Base-by-base conservation (phyloP, 2,329 filamentous ascomycete species). In the Colletotrichum truncatum region DNA sequence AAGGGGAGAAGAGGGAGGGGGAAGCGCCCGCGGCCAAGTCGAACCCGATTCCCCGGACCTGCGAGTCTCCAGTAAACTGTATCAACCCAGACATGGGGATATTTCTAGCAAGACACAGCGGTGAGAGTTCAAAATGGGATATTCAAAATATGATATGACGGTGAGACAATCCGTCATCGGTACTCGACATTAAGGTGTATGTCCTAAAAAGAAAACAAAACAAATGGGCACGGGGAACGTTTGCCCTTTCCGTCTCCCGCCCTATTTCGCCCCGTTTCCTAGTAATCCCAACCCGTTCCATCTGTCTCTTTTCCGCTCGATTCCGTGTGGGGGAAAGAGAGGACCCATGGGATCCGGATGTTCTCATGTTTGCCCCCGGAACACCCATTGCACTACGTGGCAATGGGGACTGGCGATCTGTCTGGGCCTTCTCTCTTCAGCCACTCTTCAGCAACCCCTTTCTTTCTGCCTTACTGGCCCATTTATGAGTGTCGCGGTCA, bases 351-450 rank as follows among this genome's bases (percentile, higher is more conserved):
- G n/a, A 48, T 36, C 57, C 43, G 51, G 49, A 30, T 56, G 45
- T 56, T 23, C 41, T 65, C 57, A 58, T 66, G 57, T 66, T 63
- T 60, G 60, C 60, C 62, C n/a, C 36, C 53, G 59, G 52, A 64
- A 64, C 53, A 53, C 64, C 64, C 11, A 18, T 10, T 10, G 21
- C 59, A 26, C 14, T 38, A 34, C 32, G 14, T 52, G 18, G 45
- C 36, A 64, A 64, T 21, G 25, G 23, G 25, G 23, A 58, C 16
- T 28, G 43, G 38, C 25, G 26, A 26, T n/a, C 36, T 28, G 51
- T 18, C 36, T 41, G 23, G 34, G 23, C 21, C 6, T 28, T 16
- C 32, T 54, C 21, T 26, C 2, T 54, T 12, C 53, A 18, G 6
- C 1, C 3, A 1, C 25, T 28, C 30, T 10, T 49, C 28, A n/a